Percentiles rank a stretch among this genome's conserved stretches.
Evolutionary conservation across 164 flowering plant species (phyloP).

Genomic region (Aristolochia fimbriata): DNA sequence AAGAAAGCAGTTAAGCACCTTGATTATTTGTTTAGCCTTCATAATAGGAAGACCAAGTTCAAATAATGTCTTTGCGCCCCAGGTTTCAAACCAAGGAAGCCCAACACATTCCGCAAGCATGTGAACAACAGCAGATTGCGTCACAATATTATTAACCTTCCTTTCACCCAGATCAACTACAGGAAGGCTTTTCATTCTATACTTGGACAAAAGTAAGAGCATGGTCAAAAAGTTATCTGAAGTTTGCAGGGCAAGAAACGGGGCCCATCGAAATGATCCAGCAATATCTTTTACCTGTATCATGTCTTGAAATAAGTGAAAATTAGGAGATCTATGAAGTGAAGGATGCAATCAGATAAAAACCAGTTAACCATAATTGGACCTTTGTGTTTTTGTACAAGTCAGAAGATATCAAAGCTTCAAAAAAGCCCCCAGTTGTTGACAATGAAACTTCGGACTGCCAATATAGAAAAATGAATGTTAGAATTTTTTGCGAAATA

Average conservation of each 20-base stretch:
- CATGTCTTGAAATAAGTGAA: not conserved
- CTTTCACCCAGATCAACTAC: conserved; percentile 75
- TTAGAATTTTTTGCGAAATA: not conserved
- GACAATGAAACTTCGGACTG: conserved; percentile 58
- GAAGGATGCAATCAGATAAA: not conserved
- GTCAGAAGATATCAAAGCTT: conserved; percentile 65
- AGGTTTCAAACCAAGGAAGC: conserved; percentile 89
- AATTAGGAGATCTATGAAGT: not conserved
- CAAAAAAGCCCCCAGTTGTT: conserved; percentile 61
- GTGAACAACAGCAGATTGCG: conserved; percentile 91
- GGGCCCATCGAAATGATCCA: conserved; percentile 98
- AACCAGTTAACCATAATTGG: not conserved
- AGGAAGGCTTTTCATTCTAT: conserved; percentile 96
- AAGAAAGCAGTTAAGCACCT: conserved; percentile 28
- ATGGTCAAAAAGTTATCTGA: conserved; percentile 81
- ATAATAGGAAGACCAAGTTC: conserved; percentile 82
- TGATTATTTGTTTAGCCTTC: conserved; percentile 39
- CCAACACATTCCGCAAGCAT: conserved; percentile 94
- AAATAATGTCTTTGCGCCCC: conserved; percentile 72
- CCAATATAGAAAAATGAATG: not conserved
- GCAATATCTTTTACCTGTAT: conserved; percentile 81
- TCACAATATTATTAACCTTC: conserved; percentile 68
- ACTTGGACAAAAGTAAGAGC: conserved; percentile 86
- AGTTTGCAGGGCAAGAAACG: conserved; percentile 87
- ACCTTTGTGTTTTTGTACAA: conserved; percentile 86